Evolutionary conservation across 1,284 basidiomycete species (phyloP).

Genomic region (Boletus sp.): DNA sequence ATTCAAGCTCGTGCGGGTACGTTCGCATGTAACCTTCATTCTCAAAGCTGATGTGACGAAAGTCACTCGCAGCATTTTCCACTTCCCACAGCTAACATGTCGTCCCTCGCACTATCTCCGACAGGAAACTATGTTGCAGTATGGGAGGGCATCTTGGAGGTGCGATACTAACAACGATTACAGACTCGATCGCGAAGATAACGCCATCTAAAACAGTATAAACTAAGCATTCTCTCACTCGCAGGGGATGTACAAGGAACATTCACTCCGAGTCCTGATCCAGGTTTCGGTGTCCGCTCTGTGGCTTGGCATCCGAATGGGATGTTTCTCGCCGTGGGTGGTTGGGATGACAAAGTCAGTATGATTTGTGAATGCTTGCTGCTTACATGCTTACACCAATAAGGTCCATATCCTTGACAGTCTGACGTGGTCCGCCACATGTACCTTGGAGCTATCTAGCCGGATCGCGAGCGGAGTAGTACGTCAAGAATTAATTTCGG

Average conservation of each 20-base stretch:
- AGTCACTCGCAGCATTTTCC: slow-evolving; percentile 64
- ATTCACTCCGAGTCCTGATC: slow-evolving; percentile 69
- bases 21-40: slow-evolving; percentile 26
- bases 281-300: slow-evolving; percentile 72
- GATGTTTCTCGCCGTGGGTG: slow-evolving; percentile 70
- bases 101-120: slow-evolving; percentile 78
- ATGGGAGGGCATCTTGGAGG: slow-evolving; percentile 81
- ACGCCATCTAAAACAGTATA: slow-evolving; percentile 55
- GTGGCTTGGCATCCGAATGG: slow-evolving; percentile 83
- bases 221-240: slow-evolving; percentile 71
- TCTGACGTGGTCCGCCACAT: slow-evolving; percentile 73
- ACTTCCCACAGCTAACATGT: slow-evolving; percentile 69
- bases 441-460: slow-evolving; percentile 55
- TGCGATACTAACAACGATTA: slow-evolving; percentile 31
- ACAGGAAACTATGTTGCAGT: slow-evolving; percentile 76
- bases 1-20: slow-evolving; percentile 72
- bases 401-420: slow-evolving; percentile 77
- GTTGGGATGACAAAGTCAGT: slow-evolving; percentile 80
- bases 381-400: slow-evolving; percentile 9
- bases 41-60: slow-evolving; percentile 22
- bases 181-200: not conserved
- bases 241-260: slow-evolving; percentile 66
- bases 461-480: slow-evolving; percentile 57
- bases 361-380: not conserved
- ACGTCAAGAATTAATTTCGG: slow-evolving; percentile 26